Base-by-base conservation (phyloP, 768 basidiomycete species). In the Phylloporus arenicola region DNA sequence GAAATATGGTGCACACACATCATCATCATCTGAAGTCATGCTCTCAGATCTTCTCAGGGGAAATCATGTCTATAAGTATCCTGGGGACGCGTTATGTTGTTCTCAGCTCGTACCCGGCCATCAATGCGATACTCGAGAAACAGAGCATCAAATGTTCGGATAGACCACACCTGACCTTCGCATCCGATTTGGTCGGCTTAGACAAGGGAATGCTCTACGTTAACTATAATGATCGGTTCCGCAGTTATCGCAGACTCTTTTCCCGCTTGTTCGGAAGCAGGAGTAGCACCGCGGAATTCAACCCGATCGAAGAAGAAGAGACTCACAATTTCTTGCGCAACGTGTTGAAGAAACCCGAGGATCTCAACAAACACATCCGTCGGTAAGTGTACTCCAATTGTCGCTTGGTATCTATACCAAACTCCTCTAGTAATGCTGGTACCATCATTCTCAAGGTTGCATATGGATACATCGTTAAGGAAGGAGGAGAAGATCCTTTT, bases 121-220 rank as follows among this genome's bases (percentile, higher is more conserved):
- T 72, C 31, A 68, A 69, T 9, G 77, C 76, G 46, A 64, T 83
- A n/a, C 66, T 83, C 29, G 80, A 81, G 39, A 79, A 73, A 58
- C 71, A 78, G 45, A 74, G 79, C 47, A 59, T 72, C n/a, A 76
- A 78, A 41, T 81, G 79, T 57, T 81, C 80, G 11, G 29, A 60
- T 17, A 54, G 63, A 48, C 54, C 58, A 7, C 41, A 37, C 38
- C 3, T 52, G 8, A 48, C 51, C 22, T 58, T 65, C 56, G 51
- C 49, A n/a, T 6, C 19, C 6, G 63, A 64, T 11, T 33, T 64
- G 30, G 52, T 50, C 72, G 57, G 56, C 0, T 47, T 46, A 27
- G 3, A 4, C 1, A 43, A 55, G 6, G 45, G n/a, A 10, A 27
- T 62, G 27, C 9, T 47, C n/a, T 65, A 57, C 3, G 20, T 42